Conservation (phyloP, 176 grass and related monocot genomes). For the Aegilops sharonensis region DNA sequence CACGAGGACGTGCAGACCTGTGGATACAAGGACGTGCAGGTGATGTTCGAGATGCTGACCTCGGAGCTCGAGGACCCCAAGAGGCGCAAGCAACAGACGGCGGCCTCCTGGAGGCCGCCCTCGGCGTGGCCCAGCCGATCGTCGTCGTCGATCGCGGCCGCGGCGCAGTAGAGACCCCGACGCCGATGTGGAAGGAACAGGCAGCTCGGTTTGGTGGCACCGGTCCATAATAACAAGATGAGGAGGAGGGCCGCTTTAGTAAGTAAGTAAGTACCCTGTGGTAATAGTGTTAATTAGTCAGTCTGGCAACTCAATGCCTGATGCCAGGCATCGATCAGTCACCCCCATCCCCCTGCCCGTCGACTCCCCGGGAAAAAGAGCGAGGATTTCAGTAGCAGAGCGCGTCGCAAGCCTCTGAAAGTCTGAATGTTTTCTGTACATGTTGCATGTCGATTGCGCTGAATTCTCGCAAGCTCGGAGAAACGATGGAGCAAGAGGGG, state of each 20-base stretch:
- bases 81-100: conserved; percentile 15
- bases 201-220: neutral
- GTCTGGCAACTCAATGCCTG: neutral
- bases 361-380: conserved; percentile 19
- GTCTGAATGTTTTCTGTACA: conserved; percentile 31
- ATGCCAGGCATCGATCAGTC: neutral
- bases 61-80: conserved; percentile 54
- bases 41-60: conserved; percentile 91
- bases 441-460: neutral
- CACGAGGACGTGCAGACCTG: conserved; percentile 87
- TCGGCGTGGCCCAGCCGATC: conserved; percentile 31
- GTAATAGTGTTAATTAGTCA: neutral
- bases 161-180: conserved; percentile 32
- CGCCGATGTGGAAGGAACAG: neutral
- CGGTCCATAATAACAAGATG: conserved; percentile 31
- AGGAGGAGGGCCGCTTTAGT: conserved; percentile 16
- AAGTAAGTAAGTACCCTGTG: neutral
- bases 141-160: conserved; percentile 39
- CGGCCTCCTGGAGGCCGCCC: conserved; percentile 15
- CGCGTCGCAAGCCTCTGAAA: conserved; percentile 17
- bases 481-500: conserved; percentile 52
- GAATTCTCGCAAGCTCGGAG: conserved; percentile 23
- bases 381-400: conserved; percentile 4
- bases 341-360: conserved; percentile 45
- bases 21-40: conserved; percentile 86